Conservation (phyloP, 345 rosid species). For the Physaria fendleri region DNA sequence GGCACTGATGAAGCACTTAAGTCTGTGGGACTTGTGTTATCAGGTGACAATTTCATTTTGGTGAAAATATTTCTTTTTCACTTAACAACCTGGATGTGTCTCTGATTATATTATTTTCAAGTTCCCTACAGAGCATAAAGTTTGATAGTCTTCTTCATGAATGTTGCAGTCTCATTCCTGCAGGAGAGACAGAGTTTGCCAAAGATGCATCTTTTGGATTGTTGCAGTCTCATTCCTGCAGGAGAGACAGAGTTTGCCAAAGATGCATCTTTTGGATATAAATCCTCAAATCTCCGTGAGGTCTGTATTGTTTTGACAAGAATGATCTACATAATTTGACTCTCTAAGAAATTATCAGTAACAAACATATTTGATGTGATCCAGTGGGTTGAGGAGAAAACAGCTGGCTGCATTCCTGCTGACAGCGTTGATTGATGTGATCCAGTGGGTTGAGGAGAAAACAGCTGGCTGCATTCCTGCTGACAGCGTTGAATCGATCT, state of each 20-base stretch:
- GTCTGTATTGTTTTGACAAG: constrained; percentile 32
- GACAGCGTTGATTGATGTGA: constrained; percentile 52
- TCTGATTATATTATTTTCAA: constrained; percentile 22
- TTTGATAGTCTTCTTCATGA: constrained; percentile 17
- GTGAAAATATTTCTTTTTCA: constrained; percentile 16
- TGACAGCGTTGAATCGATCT: constrained; percentile 59
- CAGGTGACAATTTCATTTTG: constrained; percentile 44
- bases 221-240: constrained; percentile 86
- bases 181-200: constrained; percentile 96
- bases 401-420: constrained; percentile 60
- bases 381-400: constrained; percentile 98
- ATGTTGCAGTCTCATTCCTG: constrained; percentile 72
- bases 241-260: constrained; percentile 97
- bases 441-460: constrained; percentile 97
- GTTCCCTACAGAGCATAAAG: constrained; percentile 1
- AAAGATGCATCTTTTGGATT: constrained; percentile 92
- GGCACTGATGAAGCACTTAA: constrained; percentile 76
- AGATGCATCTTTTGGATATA: constrained; percentile 88
- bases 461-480: constrained; percentile 65
- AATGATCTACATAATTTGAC: constrained; percentile 6
- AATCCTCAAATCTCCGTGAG: constrained; percentile 85
- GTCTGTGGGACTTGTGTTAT: constrained; percentile 56
- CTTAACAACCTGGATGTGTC: constrained; percentile 4
- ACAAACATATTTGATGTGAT: constrained; percentile 1
- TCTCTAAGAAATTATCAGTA: not conserved